A percentile compares a stretch with the other conserved stretches of the same genome.
These are phyloP conservation scores for Wickerhamiella galacta DNA, from an alignment of 805 yeast species.

Conservation along the genomic window DNA sequence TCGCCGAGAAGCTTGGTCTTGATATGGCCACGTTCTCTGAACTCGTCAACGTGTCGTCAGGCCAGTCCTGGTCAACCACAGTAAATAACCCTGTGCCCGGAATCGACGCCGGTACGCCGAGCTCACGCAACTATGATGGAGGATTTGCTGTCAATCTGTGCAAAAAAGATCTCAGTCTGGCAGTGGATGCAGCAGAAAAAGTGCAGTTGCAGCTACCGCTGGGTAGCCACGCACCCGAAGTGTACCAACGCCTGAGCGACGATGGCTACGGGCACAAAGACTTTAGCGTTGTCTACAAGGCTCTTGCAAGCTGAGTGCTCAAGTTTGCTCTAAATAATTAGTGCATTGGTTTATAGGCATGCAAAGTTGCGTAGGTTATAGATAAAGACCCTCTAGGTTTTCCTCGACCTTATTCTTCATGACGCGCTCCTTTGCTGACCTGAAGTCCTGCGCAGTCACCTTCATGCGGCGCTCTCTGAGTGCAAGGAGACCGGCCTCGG, in stretches of 20 bases:
- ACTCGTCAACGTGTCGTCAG: slow-evolving; percentile 35
- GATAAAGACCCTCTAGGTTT: slow-evolving; percentile 82
- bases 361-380: slow-evolving; percentile 26
- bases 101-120: slow-evolving; percentile 31
- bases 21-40: slow-evolving; percentile 32
- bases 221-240: slow-evolving; percentile 13
- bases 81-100: slow-evolving; percentile 39
- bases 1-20: slow-evolving; percentile 34
- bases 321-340: background rate
- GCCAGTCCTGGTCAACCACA: slow-evolving; percentile 38
- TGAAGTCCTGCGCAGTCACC: slow-evolving; percentile 86
- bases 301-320: background rate
- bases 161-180: slow-evolving; percentile 27
- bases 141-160: slow-evolving; percentile 27
- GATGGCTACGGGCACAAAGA: slow-evolving; percentile 5
- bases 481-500: slow-evolving; percentile 93
- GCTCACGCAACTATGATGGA: slow-evolving; percentile 29
- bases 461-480: slow-evolving; percentile 95
- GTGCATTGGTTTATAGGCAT: no score
- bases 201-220: slow-evolving; percentile 13
- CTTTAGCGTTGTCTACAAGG: slow-evolving; percentile 5
- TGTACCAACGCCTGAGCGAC: slow-evolving; percentile 13
- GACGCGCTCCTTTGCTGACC: slow-evolving; percentile 85
- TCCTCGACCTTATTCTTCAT: slow-evolving; percentile 94
- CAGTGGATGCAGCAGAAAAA: slow-evolving; percentile 17